Evolutionary conservation across 2,329 filamentous ascomycete genomes (phyloP).

Genomic region (Xylaria sp.): DNA sequence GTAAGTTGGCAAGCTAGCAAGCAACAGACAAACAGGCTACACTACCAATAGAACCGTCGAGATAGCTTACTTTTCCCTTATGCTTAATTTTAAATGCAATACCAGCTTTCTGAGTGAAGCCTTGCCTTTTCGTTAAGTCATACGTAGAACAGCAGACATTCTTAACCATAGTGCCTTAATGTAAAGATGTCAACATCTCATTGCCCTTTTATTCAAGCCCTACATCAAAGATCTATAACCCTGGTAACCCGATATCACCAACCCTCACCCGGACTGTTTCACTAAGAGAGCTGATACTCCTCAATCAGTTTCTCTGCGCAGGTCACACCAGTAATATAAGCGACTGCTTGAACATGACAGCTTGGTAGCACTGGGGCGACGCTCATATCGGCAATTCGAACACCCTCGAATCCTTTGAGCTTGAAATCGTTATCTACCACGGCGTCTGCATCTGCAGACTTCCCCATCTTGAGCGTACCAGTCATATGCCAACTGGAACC

Average conservation of each 20-base stretch:
- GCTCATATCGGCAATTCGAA: slow-evolving; percentile 64
- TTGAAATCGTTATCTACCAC: slow-evolving; percentile 63
- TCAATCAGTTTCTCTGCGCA: slow-evolving; percentile 61
- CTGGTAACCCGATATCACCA: neutral
- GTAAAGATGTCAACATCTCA: too few species aligned
- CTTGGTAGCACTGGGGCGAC: slow-evolving; percentile 62
- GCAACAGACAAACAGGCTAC: too few species aligned
- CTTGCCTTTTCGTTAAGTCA: too few species aligned
- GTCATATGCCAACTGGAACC: slow-evolving; percentile 66
- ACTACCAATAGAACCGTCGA: too few species aligned
- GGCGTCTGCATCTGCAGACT: slow-evolving; percentile 53
- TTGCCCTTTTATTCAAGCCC: too few species aligned
- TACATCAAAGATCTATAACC: too few species aligned
- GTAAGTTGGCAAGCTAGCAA: too few species aligned
- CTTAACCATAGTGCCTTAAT: too few species aligned
- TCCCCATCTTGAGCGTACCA: slow-evolving; percentile 69
- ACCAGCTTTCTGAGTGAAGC: too few species aligned
- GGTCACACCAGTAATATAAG: slow-evolving; percentile 64
- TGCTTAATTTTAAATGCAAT: too few species aligned
- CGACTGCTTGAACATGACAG: slow-evolving; percentile 63
- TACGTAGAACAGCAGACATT: too few species aligned
- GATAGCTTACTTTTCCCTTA: too few species aligned
- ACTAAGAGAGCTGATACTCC: slow-evolving; percentile 54
- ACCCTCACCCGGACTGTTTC: neutral
- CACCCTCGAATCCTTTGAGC: slow-evolving; percentile 59